Base-by-base conservation (phyloP, 768 basidiomycete genomes). In the Austroboletus eburneus region DNA sequence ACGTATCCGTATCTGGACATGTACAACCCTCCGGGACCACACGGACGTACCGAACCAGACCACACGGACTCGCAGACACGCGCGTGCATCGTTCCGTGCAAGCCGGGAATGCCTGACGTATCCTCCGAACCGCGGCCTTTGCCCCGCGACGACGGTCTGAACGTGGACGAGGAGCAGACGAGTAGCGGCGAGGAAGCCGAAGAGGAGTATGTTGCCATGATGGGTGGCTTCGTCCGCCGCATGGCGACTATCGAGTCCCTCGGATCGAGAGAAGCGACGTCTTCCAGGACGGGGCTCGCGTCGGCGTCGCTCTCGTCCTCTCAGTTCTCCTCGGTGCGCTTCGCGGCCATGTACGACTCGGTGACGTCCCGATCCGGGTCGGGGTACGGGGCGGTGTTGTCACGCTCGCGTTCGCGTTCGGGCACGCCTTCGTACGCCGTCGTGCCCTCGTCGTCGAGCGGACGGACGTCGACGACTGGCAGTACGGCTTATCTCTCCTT, bases 211-310 rank as follows among this genome's bases (percentile, higher is more conserved):
- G 69, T 87, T 24, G 74, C 73, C 6, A 72, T 89, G 40, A 68
- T 90, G 45, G 83, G 85, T 43, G 72, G 76, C 20, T 77, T 72
- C 55, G 74, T 89, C 36, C 72, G 76, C 42, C 83, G 87, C 32
- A 87, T 90, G 87, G 81, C 85, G 17, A 89, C 87, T 23, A 89
- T 89, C 50, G 85, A 88, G 61, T 81, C 79, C 35, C 72, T 88
- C 62, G 86, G 85, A 33, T 85, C 82, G 16, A 74, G 77, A 42
- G 87, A 90, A 56, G 62, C 50, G 65, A 60, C 32, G 68, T 56
- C 61, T 52, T 63, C 59, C 30, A 32, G 14, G 30, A 32, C 30
- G 30, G 30, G n/a, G n/a, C n/a, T 13, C 30, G 7, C 30, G 12
- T 32, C 30, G 30, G 8, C 30, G 12, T 32, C 30, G 30, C 30